These are phyloP conservation scores for Aechmea fasciata DNA, from an alignment of 176 grass and related monocot genomes.

Conservation along the genomic window DNA sequence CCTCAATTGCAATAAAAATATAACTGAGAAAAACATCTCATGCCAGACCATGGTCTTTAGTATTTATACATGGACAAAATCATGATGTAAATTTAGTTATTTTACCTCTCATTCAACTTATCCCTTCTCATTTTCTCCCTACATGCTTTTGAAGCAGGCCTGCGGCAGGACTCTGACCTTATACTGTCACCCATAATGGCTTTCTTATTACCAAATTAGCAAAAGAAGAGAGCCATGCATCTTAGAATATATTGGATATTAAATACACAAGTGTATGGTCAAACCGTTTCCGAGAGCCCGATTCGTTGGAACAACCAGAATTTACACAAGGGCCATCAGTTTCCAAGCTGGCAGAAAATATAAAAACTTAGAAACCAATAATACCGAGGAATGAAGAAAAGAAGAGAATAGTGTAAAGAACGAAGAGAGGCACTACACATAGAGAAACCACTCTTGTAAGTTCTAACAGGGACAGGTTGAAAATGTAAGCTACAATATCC, in stretches of 20 bases:
- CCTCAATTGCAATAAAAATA: conserved; percentile 27
- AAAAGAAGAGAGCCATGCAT: neutral
- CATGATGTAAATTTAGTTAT: neutral
- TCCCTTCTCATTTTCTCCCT: conserved; percentile 65
- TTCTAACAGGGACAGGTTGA: neutral
- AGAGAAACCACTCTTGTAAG: too few relatives aligned
- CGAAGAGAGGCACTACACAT: neutral
- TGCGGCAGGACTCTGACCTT: conserved; percentile 34
- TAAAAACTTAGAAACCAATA: neutral
- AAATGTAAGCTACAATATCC: neutral
- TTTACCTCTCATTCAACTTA: conserved; percentile 61
- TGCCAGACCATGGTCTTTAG: neutral
- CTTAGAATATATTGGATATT: neutral
- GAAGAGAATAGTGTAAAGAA: neutral
- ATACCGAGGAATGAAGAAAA: neutral
- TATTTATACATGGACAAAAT: neutral
- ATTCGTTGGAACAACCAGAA: conserved; percentile 32
- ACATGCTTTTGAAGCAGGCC: conserved; percentile 54
- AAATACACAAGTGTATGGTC: conserved; percentile 1
- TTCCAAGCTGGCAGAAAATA: conserved; percentile 34
- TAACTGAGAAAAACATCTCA: neutral
- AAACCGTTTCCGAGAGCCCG: conserved; percentile 50
- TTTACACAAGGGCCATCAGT: conserved; percentile 35
- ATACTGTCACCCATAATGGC: conserved; percentile 30
- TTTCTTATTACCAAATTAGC: conserved; percentile 16